These are phyloP conservation scores for Cicer yamashitae DNA, from an alignment of 306 rosid species.

Conservation along the genomic window DNA sequence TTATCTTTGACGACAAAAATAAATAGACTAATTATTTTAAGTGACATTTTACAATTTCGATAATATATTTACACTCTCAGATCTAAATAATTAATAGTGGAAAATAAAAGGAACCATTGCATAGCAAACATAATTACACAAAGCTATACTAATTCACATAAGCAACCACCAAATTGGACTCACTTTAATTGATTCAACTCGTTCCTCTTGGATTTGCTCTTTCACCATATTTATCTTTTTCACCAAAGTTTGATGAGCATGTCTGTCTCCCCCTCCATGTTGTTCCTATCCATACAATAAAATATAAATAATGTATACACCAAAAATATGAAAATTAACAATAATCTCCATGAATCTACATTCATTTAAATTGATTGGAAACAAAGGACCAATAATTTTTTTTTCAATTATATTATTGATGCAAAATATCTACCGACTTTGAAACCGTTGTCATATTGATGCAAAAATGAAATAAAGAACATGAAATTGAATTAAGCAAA, in stretches of 20 bases:
- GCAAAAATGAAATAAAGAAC: background rate
- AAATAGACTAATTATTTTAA: too few relatives aligned
- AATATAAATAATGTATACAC: background rate
- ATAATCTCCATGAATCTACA: background rate
- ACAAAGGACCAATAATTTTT: background rate
- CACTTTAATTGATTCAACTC: conserved; percentile 56
- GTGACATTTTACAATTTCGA: too few relatives aligned
- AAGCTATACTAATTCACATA: conserved; percentile 2
- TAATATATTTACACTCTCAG: too few relatives aligned
- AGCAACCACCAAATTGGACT: conserved; percentile 19
- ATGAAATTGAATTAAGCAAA: background rate
- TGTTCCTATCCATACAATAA: conserved; percentile 42
- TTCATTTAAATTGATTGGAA: background rate
- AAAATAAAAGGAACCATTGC: background rate
- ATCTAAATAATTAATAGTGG: background rate
- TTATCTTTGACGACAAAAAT: too few relatives aligned
- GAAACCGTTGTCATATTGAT: background rate
- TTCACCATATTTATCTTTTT: conserved; percentile 53
- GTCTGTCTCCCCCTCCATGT: conserved; percentile 48
- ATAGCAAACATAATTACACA: conserved; percentile 10
- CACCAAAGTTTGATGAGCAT: conserved; percentile 45
- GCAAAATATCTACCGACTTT: too few relatives aligned
- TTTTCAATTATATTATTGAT: too few relatives aligned
- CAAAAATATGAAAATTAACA: background rate
- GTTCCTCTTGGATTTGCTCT: conserved; percentile 60